Conservation (phyloP, 306 rosid genomes). For the Acacia crassicarpa region DNA sequence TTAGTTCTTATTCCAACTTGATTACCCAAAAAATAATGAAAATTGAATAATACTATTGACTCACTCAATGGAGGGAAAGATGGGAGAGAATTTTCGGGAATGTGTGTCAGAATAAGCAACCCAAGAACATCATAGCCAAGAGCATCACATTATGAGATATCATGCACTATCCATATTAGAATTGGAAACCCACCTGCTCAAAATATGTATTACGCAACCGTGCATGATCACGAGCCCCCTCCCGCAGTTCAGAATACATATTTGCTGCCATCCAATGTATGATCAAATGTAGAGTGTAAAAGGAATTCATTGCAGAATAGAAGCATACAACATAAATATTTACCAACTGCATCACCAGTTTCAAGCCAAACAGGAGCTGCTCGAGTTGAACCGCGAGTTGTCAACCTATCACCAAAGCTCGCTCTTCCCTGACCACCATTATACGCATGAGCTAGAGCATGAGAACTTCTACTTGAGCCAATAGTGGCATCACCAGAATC, state of each 20-base stretch:
- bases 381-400: constrained; percentile 70
- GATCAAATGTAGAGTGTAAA: constrained; percentile 45
- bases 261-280: constrained; percentile 73
- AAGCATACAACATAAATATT: constrained; percentile 55
- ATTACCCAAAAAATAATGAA: background rate
- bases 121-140: constrained; percentile 3
- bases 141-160: constrained; percentile 9
- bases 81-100: background rate
- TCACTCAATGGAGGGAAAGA: background rate
- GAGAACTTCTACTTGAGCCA: constrained; percentile 83
- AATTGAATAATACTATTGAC: background rate
- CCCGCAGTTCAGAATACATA: constrained; percentile 92
- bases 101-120: background rate
- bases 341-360: constrained; percentile 98
- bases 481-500: constrained; percentile 70
- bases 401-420: constrained; percentile 62
- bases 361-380: constrained; percentile 93
- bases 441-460: constrained; percentile 60
- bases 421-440: constrained; percentile 70
- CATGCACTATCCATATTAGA: constrained; percentile 16
- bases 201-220: constrained; percentile 88
- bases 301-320: constrained; percentile 32
- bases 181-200: constrained; percentile 75
- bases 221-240: constrained; percentile 98
- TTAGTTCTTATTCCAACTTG: background rate